Percentiles rank a stretch among this genome's conserved stretches.
These are phyloP conservation scores for Daldinia vernicosa DNA, from an alignment of 495 filamentous ascomycete genomes.

Conservation along the genomic window DNA sequence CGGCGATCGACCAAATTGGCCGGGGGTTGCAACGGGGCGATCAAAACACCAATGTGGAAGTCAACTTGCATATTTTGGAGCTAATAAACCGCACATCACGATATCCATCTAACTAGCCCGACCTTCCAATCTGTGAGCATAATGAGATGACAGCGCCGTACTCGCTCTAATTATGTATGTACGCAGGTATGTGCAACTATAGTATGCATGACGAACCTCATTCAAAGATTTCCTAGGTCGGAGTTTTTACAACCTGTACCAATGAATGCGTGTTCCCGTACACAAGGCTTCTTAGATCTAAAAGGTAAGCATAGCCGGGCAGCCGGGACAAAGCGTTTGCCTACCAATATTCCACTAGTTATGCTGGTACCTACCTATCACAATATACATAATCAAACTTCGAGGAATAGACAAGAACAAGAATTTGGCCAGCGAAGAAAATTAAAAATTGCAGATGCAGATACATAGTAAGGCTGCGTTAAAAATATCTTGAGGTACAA, in stretches of 20 bases:
- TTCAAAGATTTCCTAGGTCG: constrained; percentile 4
- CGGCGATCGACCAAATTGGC: constrained; percentile 30
- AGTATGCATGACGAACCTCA: background rate
- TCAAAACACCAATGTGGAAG: constrained; percentile 32
- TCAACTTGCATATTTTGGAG: constrained; percentile 26
- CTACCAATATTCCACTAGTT: background rate
- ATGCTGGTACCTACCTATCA: background rate
- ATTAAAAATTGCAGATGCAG: background rate
- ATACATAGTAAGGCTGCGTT: background rate
- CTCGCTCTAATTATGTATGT: background rate
- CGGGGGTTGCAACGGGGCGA: constrained; percentile 23
- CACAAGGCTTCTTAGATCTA: constrained; percentile 12
- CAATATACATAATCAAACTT: background rate
- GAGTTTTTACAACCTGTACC: constrained; percentile 14
- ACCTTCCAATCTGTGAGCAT: constrained; percentile 7
- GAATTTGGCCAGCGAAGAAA: background rate
- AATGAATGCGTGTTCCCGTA: constrained; percentile 18
- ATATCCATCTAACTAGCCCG: constrained; percentile 28
- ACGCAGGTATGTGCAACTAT: background rate
- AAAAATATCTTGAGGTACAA: constrained; percentile 3
- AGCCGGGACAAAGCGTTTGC: constrained; percentile 1
- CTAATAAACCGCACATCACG: constrained; percentile 37
- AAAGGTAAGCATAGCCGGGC: constrained; percentile 6
- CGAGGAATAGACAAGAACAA: background rate
- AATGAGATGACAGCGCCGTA: background rate